Conservation (phyloP, 306 rosid species). For the Chamaecrista fasciculata region DNA sequence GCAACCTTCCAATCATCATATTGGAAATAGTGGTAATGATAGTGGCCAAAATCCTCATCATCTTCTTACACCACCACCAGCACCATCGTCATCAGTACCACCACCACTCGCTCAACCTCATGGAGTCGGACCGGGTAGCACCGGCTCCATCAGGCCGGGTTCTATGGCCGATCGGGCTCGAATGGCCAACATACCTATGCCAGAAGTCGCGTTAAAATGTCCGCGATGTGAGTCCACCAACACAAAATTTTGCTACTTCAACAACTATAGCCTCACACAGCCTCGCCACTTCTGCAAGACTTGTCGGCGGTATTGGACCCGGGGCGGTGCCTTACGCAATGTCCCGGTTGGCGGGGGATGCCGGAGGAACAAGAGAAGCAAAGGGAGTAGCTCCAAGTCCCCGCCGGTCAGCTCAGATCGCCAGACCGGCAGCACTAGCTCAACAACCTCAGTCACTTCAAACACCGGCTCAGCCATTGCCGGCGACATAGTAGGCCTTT, state of each 20-base stretch:
- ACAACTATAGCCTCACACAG: constrained; percentile 91
- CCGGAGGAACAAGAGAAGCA: constrained; percentile 74
- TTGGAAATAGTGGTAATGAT: constrained; percentile 2
- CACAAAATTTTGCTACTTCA: constrained; percentile 92
- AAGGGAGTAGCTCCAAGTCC: constrained; percentile 59
- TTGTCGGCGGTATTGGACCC: constrained; percentile 86
- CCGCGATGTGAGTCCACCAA: constrained; percentile 89
- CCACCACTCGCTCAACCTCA: constrained; percentile 38
- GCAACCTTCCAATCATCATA: constrained; percentile 47
- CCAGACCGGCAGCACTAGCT: constrained; percentile 49
- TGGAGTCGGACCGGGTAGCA: constrained; percentile 31
- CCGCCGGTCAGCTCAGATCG: constrained; percentile 61
- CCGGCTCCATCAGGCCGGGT: constrained; percentile 61
- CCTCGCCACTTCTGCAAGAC: constrained; percentile 98
- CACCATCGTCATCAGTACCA: constrained; percentile 36
- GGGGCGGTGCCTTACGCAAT: constrained; percentile 71
- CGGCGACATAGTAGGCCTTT: constrained; percentile 40
- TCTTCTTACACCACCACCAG: constrained; percentile 44
- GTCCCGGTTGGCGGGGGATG: constrained; percentile 95
- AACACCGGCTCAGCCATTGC: constrained; percentile 21
- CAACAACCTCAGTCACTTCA: constrained; percentile 42
- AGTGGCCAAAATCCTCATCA: constrained; percentile 37
- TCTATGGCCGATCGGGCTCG: constrained; percentile 87
- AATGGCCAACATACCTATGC: constrained; percentile 78
- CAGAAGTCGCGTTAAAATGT: constrained; percentile 64